Evolutionary conservation across 2,329 filamentous ascomycete genomes (phyloP).

Genomic region (Colletotrichum gigasporum): DNA sequence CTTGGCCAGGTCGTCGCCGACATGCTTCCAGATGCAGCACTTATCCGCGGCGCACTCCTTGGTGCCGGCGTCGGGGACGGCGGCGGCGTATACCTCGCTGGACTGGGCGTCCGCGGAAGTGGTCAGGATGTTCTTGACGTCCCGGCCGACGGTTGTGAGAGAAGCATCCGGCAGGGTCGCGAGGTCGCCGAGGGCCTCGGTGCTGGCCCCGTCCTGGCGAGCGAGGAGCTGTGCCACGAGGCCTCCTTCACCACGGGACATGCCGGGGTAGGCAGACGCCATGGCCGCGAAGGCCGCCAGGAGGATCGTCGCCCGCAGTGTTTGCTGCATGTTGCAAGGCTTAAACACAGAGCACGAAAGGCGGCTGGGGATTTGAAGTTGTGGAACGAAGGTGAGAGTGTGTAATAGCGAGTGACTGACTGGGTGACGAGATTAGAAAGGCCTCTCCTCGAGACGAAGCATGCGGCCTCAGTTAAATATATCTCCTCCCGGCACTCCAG

Average conservation of each 20-base stretch:
- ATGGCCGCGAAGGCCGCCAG: slow-evolving; percentile 13
- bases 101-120: slow-evolving; percentile 20
- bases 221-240: background rate
- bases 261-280: background rate
- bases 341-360: too few relatives aligned
- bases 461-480: background rate
- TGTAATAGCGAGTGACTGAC: slow-evolving; percentile 1
- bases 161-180: slow-evolving; percentile 38
- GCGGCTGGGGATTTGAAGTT: too few relatives aligned
- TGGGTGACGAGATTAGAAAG: background rate
- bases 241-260: background rate
- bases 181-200: slow-evolving; percentile 50
- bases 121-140: slow-evolving; percentile 49
- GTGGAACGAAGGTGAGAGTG: background rate
- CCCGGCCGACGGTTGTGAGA: slow-evolving; percentile 44
- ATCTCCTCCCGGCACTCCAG: background rate
- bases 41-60: slow-evolving; percentile 45
- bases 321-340: background rate
- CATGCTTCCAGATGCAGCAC: slow-evolving; percentile 56
- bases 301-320: background rate
- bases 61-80: slow-evolving; percentile 34
- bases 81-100: slow-evolving; percentile 28
- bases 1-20: slow-evolving; percentile 49
- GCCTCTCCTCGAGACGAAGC: too few relatives aligned
- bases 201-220: slow-evolving; percentile 5